These are phyloP conservation scores for Neurospora sp. DNA, from an alignment of 495 filamentous ascomycete genomes.

Conservation along the genomic window DNA sequence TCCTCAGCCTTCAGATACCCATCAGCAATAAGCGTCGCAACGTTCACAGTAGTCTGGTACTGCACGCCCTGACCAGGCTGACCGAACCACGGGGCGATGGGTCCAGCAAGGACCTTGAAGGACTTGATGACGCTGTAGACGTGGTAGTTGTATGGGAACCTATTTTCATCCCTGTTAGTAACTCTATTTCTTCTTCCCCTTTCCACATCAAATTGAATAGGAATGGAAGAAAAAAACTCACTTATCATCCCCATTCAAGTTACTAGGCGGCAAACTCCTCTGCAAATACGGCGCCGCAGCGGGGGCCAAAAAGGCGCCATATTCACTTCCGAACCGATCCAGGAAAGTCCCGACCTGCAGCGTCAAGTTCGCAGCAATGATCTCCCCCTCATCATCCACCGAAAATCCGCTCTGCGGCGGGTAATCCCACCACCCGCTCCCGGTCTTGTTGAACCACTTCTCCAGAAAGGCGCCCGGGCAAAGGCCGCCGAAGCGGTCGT, in stretches of 20 bases:
- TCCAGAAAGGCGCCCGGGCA: slow-evolving; percentile 40
- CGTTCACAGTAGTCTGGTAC: slow-evolving; percentile 16
- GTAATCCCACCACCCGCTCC: slow-evolving; percentile 30
- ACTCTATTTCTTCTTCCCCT: neutral
- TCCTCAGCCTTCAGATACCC: slow-evolving; percentile 11
- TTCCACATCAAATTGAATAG: no score
- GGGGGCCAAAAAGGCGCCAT: slow-evolving; percentile 33
- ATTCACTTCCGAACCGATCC: slow-evolving; percentile 46
- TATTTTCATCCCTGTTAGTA: neutral
- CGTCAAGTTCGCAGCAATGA: slow-evolving; percentile 37
- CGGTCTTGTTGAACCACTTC: slow-evolving; percentile 29
- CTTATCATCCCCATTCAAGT: slow-evolving; percentile 28
- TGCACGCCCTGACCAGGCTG: slow-evolving; percentile 49
- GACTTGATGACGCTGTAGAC: slow-evolving; percentile 39
- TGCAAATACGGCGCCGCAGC: slow-evolving; percentile 42
- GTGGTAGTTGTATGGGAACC: slow-evolving; percentile 45
- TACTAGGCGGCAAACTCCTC: slow-evolving; percentile 42
- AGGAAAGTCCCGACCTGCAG: slow-evolving; percentile 36
- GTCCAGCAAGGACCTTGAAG: slow-evolving; percentile 36
- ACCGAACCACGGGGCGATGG: slow-evolving; percentile 47
- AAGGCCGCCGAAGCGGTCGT: slow-evolving; percentile 38
- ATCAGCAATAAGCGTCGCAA: slow-evolving; percentile 8
- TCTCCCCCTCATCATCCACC: slow-evolving; percentile 15
- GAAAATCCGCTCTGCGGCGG: slow-evolving; percentile 37
- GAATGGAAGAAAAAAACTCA: slow-evolving; percentile 5